Conservation (phyloP, 2,329 filamentous ascomycete genomes). For the Celoporthe dispersa region DNA sequence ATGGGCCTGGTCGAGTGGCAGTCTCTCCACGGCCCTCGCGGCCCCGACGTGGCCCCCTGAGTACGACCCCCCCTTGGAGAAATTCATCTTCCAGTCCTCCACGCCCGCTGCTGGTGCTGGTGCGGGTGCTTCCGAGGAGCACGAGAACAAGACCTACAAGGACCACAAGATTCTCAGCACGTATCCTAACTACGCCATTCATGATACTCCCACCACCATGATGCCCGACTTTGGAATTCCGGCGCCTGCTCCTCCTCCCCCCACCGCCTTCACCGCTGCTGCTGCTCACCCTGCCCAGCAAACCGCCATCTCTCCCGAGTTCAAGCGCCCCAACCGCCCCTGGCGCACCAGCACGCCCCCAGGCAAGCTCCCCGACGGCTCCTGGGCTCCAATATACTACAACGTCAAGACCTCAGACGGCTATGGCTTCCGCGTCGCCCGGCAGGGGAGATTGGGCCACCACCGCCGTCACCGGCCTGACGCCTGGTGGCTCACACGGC, state of each 20-base stretch:
- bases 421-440: conserved; percentile 13
- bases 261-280: not conserved
- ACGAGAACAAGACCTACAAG: not conserved
- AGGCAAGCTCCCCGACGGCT: not conserved
- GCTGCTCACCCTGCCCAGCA: not conserved
- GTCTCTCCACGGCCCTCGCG: conserved; percentile 9
- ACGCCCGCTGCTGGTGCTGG: too few relatives aligned
- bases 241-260: not conserved
- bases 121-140: not conserved
- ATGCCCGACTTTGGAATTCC: not conserved
- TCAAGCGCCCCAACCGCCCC: conserved; percentile 7
- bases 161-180: not conserved
- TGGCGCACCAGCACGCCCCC: conserved; percentile 13
- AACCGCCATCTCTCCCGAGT: not conserved
- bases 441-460: not conserved
- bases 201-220: not conserved
- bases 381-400: not conserved
- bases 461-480: not conserved
- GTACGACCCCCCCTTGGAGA: not conserved
- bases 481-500: not conserved
- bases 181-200: not conserved
- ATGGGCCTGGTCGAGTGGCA: conserved; percentile 25
- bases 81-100: conserved; percentile 2
- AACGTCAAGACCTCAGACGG: too few relatives aligned
- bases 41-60: not conserved